Conservation (phyloP, 768 basidiomycete species). For the Crassisporium funariophilum region DNA sequence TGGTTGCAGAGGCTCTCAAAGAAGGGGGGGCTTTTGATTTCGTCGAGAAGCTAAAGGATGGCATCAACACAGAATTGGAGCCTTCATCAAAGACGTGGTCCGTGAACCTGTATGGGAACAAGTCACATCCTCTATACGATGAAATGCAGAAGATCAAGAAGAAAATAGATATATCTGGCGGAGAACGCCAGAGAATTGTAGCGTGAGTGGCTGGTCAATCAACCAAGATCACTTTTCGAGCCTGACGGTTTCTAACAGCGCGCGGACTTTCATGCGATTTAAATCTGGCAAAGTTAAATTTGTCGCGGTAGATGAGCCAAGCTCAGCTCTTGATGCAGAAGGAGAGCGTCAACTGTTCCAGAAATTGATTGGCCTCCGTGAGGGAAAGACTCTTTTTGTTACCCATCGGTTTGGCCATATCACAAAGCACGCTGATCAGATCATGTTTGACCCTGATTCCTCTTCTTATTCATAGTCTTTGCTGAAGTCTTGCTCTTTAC, state of each 20-base stretch:
- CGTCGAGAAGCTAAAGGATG: constrained; percentile 38
- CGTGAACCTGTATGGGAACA: constrained; percentile 35
- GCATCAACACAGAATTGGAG: constrained; percentile 42
- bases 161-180: constrained; percentile 40
- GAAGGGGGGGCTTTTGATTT: constrained; percentile 43
- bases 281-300: constrained; percentile 43
- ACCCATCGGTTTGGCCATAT: constrained; percentile 58
- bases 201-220: constrained; percentile 39
- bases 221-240: background rate
- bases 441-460: constrained; percentile 59
- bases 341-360: constrained; percentile 52
- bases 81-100: constrained; percentile 26
- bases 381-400: constrained; percentile 56
- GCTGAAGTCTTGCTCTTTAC: too few relatives aligned
- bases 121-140: constrained; percentile 26
- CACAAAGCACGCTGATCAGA: constrained; percentile 49
- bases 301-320: constrained; percentile 61
- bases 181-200: constrained; percentile 51
- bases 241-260: constrained; percentile 25
- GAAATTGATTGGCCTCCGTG: constrained; percentile 35
- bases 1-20: constrained; percentile 34
- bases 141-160: constrained; percentile 27
- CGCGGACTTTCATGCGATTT: constrained; percentile 48
- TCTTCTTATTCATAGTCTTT: too few relatives aligned
- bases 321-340: constrained; percentile 56